These are phyloP conservation scores for Perkinsus chesapeaki DNA, from an alignment of 169 alveolate genomes.

Conservation along the genomic window DNA sequence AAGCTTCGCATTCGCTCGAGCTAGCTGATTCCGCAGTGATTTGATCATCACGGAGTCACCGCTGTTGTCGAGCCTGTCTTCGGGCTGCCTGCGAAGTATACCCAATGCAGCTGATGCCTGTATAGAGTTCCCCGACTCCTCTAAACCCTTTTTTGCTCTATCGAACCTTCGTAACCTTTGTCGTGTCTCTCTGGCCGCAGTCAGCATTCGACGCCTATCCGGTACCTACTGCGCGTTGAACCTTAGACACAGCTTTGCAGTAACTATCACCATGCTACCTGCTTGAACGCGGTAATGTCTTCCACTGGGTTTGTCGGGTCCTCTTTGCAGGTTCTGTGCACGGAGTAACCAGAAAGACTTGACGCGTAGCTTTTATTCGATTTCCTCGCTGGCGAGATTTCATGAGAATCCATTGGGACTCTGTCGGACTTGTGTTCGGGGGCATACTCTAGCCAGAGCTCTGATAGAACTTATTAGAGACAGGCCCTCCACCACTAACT, in stretches of 20 bases:
- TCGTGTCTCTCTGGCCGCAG: neutral
- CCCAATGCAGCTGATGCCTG: neutral
- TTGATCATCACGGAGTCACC: neutral
- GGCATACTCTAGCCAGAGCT: too few species aligned
- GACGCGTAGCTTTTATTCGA: too few species aligned
- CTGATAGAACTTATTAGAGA: too few species aligned
- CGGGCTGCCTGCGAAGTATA: neutral
- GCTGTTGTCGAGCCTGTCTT: neutral
- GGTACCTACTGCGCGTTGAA: neutral
- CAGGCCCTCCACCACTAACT: too few species aligned
- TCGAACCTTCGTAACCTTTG: neutral
- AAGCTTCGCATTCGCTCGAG: neutral
- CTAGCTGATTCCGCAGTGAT: neutral
- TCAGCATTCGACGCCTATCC: neutral
- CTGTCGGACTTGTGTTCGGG: too few species aligned
- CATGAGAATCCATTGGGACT: too few species aligned
- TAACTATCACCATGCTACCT: neutral
- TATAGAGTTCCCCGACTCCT: neutral
- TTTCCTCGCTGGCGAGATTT: too few species aligned
- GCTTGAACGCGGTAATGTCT: too few species aligned
- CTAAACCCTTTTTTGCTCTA: neutral
- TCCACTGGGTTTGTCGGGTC: too few species aligned
- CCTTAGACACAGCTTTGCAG: neutral
- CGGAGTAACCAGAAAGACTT: too few species aligned
- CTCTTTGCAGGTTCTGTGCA: too few species aligned